A percentile compares a stretch with the other conserved stretches of the same genome.
These are phyloP conservation scores for Striga hermonthica DNA, from an alignment of 305 asterid genomes.

Conservation along the genomic window DNA sequence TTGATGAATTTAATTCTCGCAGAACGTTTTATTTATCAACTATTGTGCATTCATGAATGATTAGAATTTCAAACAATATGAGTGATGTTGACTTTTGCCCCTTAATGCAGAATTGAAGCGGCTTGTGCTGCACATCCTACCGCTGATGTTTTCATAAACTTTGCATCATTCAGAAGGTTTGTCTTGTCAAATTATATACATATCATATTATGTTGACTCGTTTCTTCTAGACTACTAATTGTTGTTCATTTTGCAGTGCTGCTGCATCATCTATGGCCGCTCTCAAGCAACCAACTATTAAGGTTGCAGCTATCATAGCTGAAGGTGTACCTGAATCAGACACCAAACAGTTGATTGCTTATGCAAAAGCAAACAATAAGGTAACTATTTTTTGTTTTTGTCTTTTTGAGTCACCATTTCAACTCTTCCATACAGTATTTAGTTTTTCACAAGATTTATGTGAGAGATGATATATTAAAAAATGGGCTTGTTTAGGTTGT, in stretches of 20 bases:
- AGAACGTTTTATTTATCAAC: conserved; percentile 2
- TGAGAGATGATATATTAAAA: conserved; percentile 17
- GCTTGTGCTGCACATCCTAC: conserved; percentile 97
- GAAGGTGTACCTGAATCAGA: conserved; percentile 98
- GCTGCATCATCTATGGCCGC: conserved; percentile 97
- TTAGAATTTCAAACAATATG: conserved; percentile 18
- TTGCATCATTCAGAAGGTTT: conserved; percentile 96
- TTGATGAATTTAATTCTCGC: conserved; percentile 6
- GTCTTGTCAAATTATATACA: conserved; percentile 26
- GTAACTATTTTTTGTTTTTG: conserved; percentile 36
- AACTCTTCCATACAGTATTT: conserved; percentile 10
- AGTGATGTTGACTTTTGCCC: conserved; percentile 20
- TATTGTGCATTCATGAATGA: not conserved
- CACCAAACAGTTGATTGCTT: conserved; percentile 89
- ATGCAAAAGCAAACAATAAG: conserved; percentile 94
- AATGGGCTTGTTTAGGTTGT: conserved; percentile 55
- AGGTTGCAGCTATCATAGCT: conserved; percentile 95
- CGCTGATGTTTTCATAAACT: conserved; percentile 98
- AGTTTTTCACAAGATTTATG: not conserved
- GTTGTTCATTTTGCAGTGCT: conserved; percentile 62
- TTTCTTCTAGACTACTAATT: conserved; percentile 28
- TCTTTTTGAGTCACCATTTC: conserved; percentile 26
- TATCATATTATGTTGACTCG: conserved; percentile 1
- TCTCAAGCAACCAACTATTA: conserved; percentile 93
- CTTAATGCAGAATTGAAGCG: conserved; percentile 68